Base-by-base conservation (phyloP, 495 filamentous ascomycete species). In the Xylaria telfairii region DNA sequence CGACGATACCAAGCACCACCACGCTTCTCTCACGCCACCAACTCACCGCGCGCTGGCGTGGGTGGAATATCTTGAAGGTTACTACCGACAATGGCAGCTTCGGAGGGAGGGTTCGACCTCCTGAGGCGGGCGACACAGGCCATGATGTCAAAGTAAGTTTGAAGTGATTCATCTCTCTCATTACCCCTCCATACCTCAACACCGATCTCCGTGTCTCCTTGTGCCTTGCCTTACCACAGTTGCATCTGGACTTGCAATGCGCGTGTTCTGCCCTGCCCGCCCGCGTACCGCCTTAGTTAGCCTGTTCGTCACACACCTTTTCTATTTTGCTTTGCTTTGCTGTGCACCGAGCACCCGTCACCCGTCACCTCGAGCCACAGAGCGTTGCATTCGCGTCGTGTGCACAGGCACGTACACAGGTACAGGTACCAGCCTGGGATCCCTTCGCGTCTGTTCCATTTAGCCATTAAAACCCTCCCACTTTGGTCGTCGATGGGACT, bases 91-190 rank as follows among this genome's bases (percentile, higher is more conserved):
- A 77, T 78, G 76, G 73, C 76, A 70, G 66, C 74, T 78, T 78
- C 76, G 53, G 76, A 78, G 70, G 82, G 83, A 73, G 76, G 76
- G 60, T 82, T 80, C 59, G 87, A 88, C 78, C 77, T 88, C 76
- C 76, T 88, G 41, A 80, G 82, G 78, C 81, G 85, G 75, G 87
- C 87, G 63, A 88, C 87, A 46, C 85, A 87, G 71, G 82, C 83
- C 69, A 84, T 88, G 84, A 87, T 88, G 84, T 84, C 84, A 82
- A 88, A 80, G 87, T 88, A 85, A 74, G 83, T 83, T 37, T 24
- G 44, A 19, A 51, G 59, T 56, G 61, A 65, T 65, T 65, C 47
- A 59, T 65, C 39, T 42, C 61, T 49, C 75, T 76, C 73, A 72
- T 73, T 78, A 77, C 77, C 78, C 79, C 78, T 78, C 73, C 71